A percentile compares a stretch with the other conserved stretches of the same genome.
Evolutionary conservation across 805 yeast species (phyloP).

Genomic region (Saturnispora kantuleensis): DNA sequence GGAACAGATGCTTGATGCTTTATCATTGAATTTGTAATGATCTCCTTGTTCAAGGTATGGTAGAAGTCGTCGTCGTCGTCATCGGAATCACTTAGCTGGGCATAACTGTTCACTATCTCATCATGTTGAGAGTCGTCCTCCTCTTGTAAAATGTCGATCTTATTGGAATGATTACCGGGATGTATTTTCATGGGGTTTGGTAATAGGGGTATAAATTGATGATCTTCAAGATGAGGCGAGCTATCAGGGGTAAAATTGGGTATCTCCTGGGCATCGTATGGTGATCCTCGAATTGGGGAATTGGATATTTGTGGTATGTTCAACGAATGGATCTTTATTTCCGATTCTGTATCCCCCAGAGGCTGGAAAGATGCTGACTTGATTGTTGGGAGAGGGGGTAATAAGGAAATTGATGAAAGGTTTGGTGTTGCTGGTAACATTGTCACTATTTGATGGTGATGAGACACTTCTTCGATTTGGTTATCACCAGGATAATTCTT

Average conservation of each 20-base stretch:
- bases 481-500: too few relatives aligned
- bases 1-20: constrained; percentile 6
- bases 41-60: constrained; percentile 3
- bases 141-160: background rate
- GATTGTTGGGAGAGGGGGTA: background rate
- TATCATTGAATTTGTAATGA: background rate
- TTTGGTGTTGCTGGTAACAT: background rate
- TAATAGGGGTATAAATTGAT: too few relatives aligned
- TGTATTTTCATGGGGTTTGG: too few relatives aligned
- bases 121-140: background rate
- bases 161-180: too few relatives aligned
- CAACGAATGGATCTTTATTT: background rate
- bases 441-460: background rate
- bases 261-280: background rate
- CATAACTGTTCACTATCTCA: background rate
- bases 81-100: background rate
- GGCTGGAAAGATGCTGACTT: background rate
- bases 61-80: background rate
- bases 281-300: background rate
- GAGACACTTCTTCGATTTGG: background rate
- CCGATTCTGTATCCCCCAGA: background rate
- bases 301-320: constrained; percentile 7
- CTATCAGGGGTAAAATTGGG: background rate
- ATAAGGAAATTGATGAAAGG: background rate
- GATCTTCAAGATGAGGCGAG: too few relatives aligned